These are phyloP conservation scores for Diplocarpon rosae DNA, from an alignment of 2,329 filamentous ascomycete genomes.

Conservation along the genomic window DNA sequence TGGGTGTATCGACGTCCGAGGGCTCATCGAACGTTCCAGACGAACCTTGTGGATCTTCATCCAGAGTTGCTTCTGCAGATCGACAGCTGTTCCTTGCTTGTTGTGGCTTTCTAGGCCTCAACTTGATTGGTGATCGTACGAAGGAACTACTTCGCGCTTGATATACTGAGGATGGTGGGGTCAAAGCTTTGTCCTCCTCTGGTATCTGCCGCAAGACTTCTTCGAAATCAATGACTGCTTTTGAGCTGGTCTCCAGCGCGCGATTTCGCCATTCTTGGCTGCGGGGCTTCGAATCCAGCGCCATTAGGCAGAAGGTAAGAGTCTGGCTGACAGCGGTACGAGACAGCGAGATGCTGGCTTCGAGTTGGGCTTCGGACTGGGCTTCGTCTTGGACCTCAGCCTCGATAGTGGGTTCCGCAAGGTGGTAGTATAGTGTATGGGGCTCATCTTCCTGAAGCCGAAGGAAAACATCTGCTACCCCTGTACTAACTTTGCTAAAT, in stretches of 20 bases:
- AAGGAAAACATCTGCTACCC: conserved; percentile 23
- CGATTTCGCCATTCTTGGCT: conserved; percentile 13
- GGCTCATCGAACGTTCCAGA: neutral
- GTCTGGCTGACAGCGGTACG: conserved; percentile 12
- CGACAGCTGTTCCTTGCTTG: neutral
- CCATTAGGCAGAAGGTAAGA: conserved; percentile 13
- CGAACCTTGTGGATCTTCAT: neutral
- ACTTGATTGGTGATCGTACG: neutral
- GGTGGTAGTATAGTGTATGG: conserved; percentile 15
- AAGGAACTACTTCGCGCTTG: neutral
- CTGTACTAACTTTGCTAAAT: conserved; percentile 23
- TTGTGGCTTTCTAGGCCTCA: neutral
- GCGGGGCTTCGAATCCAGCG: conserved; percentile 11
- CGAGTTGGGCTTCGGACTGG: conserved; percentile 9
- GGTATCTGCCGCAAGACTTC: conserved; percentile 3
- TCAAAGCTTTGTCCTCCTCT: neutral
- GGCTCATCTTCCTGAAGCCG: conserved; percentile 15
- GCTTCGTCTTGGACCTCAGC: conserved; percentile 10
- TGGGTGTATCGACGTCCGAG: neutral
- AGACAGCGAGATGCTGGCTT: conserved; percentile 9
- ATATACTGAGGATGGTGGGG: conserved; percentile 1
- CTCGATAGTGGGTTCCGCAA: conserved; percentile 14
- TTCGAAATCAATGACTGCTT: conserved; percentile 2
- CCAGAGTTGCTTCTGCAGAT: neutral
- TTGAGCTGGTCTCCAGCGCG: conserved; percentile 10